Conservation (phyloP, 2,329 filamentous ascomycete species). For the Bimuria novae-zelandiae region DNA sequence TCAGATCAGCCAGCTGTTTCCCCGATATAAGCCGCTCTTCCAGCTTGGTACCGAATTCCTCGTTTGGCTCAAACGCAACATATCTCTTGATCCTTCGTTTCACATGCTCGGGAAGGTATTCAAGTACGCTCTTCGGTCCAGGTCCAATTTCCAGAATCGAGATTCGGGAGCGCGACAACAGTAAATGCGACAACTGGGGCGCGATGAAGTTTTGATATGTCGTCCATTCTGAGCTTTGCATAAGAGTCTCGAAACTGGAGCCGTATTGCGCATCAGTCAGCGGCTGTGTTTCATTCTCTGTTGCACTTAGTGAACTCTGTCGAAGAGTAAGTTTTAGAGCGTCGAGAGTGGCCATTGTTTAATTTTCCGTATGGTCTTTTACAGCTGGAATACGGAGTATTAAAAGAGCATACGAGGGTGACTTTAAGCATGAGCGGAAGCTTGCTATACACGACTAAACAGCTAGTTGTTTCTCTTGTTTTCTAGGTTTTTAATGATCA, state of each 20-base stretch:
- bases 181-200: slow-evolving; percentile 53
- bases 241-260: slow-evolving; percentile 54
- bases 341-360: too few species aligned
- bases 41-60: slow-evolving; percentile 51
- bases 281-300: too few species aligned
- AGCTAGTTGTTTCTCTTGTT: too few species aligned
- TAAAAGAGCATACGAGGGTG: too few species aligned
- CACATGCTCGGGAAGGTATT: slow-evolving; percentile 50
- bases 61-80: slow-evolving; percentile 59
- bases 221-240: slow-evolving; percentile 39
- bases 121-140: slow-evolving; percentile 61
- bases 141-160: slow-evolving; percentile 65
- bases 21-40: slow-evolving; percentile 49
- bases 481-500: too few species aligned
- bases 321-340: too few species aligned
- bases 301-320: too few species aligned
- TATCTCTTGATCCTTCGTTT: slow-evolving; percentile 56
- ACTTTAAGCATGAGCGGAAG: too few species aligned
- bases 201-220: slow-evolving; percentile 59
- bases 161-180: slow-evolving; percentile 51
- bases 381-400: too few species aligned
- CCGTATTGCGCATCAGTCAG: slow-evolving; percentile 57
- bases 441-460: too few species aligned
- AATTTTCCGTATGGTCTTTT: too few species aligned
- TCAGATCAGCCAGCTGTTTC: slow-evolving; percentile 49